Evolutionary conservation across 2,329 filamentous ascomycete species (phyloP).

Genomic region (Lasiodiplodia sp.): DNA sequence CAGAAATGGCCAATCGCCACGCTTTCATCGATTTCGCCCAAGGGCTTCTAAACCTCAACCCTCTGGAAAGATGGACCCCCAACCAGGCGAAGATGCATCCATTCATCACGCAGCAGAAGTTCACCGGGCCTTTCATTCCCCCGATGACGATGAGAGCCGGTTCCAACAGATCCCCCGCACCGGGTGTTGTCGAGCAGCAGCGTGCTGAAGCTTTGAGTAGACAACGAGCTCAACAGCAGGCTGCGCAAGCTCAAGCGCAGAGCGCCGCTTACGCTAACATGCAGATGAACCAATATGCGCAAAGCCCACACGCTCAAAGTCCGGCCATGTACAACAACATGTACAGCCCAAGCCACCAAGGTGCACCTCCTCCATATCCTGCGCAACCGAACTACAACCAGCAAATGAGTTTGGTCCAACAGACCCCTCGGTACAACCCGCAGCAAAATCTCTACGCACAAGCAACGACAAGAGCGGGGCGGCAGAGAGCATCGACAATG

Average conservation of each 20-base stretch:
- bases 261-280: slow-evolving; percentile 71
- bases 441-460: slow-evolving; percentile 79
- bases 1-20: slow-evolving; percentile 98
- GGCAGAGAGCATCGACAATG: slow-evolving; percentile 94
- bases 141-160: slow-evolving; percentile 95
- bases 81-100: slow-evolving; percentile 97
- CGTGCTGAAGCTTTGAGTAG: slow-evolving; percentile 94
- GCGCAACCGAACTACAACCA: slow-evolving; percentile 66
- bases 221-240: slow-evolving; percentile 71
- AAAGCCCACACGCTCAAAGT: slow-evolving; percentile 53
- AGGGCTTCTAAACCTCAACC: slow-evolving; percentile 91
- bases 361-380: slow-evolving; percentile 80
- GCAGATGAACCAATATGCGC: slow-evolving; percentile 64
- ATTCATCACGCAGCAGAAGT: slow-evolving; percentile 98
- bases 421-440: slow-evolving; percentile 54
- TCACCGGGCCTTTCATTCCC: slow-evolving; percentile 92
- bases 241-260: slow-evolving; percentile 66
- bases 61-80: slow-evolving; percentile 94
- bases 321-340: slow-evolving; percentile 81
- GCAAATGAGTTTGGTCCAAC: slow-evolving; percentile 63
- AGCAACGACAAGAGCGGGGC: slow-evolving; percentile 76
- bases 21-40: slow-evolving; percentile 99
- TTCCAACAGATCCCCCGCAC: slow-evolving; percentile 85
- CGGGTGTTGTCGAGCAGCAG: slow-evolving; percentile 93
- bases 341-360: slow-evolving; percentile 73